Evolutionary conservation across 2,329 filamentous ascomycete species (phyloP), one percentile per base, ranked within the genome.

Genomic region (Neocucurbitaria cava): DNA sequence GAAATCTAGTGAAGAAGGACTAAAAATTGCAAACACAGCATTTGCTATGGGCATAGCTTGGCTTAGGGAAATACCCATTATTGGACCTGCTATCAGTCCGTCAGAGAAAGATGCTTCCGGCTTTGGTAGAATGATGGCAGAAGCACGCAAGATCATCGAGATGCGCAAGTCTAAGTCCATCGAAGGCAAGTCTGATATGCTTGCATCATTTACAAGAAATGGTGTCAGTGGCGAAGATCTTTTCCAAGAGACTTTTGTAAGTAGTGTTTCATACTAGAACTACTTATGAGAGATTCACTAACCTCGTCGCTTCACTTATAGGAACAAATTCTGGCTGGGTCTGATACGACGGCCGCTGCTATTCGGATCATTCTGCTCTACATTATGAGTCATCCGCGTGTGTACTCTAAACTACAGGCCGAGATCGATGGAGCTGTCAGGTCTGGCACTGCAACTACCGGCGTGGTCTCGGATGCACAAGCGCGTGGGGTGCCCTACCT

Each of bases 311-410:
- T 11, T 11, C 21, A 40, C 18, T 9, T 15, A 11, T 15, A 40
- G 36, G 65, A 79, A 11, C 78, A 81, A 52, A 80, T 82, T 36
- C 74, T 84, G 5, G 84, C 84, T 4, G 85, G 85, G 3, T 83
- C 83, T 0, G 85, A 87, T 55, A 86, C 83, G 0, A 85, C 83
- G 0, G 83, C 85, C 0, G 83, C 82, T 0, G 79, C 79, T 1
- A 78, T 87, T 9, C 80, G 85, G 2, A 75, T 79, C 33, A 83
- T 79, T 1, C 58, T 87, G 49, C 77, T 86, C 20, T 78, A 83
- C 64, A 66, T 87, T 50, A 78, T 81, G 20, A 82, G 79, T n/a
- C 81, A 78, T 21, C 81, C 81, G 0, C 74, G 73, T 1, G 78
- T 84, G 0, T 77, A 81, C 52, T 51, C 59, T 3, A 79, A 71